Conservation (phyloP, 108 stramenopile genomes). For the Craspedostauros australis region DNA sequence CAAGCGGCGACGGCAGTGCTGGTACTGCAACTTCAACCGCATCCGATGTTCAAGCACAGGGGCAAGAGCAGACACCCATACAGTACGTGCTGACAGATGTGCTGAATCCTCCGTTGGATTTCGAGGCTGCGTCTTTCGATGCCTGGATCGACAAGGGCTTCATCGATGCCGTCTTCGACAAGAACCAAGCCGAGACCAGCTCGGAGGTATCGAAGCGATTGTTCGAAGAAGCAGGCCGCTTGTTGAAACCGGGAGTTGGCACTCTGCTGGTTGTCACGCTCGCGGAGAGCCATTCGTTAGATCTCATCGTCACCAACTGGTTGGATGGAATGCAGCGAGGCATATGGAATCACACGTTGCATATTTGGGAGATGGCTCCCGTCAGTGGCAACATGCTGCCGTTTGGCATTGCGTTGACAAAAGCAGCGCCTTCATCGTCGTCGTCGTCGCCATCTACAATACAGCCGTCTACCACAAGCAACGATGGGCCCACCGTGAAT, state of each 20-base stretch:
- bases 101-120: conserved; percentile 3
- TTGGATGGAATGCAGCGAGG: too few relatives aligned
- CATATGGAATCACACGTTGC: background rate
- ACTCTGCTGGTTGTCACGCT: conserved; percentile 9
- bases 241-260: conserved; percentile 1
- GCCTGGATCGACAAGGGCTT: conserved; percentile 18
- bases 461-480: background rate
- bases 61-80: background rate
- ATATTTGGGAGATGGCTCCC: conserved; percentile 14
- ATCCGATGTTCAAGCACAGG: background rate
- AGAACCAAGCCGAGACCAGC: conserved; percentile 7
- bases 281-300: conserved; percentile 8
- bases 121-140: conserved; percentile 8
- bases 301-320: conserved; percentile 6
- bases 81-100: conserved; percentile 4
- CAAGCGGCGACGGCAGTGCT: background rate
- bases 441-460: background rate
- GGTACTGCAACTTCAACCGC: too few relatives aligned
- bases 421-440: background rate
- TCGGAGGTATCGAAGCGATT: too few relatives aligned
- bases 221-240: conserved; percentile 6
- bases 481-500: background rate
- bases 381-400: conserved; percentile 16
- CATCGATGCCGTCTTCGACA: conserved; percentile 13
- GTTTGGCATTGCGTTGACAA: conserved; percentile 12